phyloP scores from a whole-genome alignment of 2,329 filamentous ascomycete species.

The Colletotrichum kahawae region DNA sequence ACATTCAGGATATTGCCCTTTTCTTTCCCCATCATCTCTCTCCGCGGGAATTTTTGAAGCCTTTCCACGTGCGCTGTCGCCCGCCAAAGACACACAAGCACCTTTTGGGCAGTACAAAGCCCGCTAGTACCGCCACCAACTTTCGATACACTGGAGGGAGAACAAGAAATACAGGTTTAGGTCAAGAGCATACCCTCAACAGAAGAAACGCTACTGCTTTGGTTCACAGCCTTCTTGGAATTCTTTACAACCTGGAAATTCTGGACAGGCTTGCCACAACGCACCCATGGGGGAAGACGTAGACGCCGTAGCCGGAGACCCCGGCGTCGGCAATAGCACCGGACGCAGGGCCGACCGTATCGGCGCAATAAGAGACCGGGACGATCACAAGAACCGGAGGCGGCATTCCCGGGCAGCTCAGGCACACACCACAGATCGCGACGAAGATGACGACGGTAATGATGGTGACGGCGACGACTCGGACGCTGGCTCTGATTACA shows the following conservation, averaged over 20 bases:
- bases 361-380: background rate
- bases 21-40: background rate
- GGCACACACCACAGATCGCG: background rate
- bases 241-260: background rate
- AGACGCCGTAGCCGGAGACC: background rate
- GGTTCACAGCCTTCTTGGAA: background rate
- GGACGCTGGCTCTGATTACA: constrained; percentile 32
- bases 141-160: background rate
- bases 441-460: constrained; percentile 23
- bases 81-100: background rate
- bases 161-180: background rate
- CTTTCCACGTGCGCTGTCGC: background rate
- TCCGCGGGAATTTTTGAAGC: background rate
- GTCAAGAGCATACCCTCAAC: background rate
- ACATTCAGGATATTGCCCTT: background rate
- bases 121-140: background rate
- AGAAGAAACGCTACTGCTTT: background rate
- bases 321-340: constrained; percentile 8
- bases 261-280: background rate
- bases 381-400: constrained; percentile 4
- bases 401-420: background rate
- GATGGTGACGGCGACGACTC: constrained; percentile 29
- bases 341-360: background rate
- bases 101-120: background rate
- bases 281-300: constrained; percentile 14